Evolutionary conservation across 2,329 filamentous ascomycete species (phyloP).

Genomic region (Aureobasidium subglaciale): DNA sequence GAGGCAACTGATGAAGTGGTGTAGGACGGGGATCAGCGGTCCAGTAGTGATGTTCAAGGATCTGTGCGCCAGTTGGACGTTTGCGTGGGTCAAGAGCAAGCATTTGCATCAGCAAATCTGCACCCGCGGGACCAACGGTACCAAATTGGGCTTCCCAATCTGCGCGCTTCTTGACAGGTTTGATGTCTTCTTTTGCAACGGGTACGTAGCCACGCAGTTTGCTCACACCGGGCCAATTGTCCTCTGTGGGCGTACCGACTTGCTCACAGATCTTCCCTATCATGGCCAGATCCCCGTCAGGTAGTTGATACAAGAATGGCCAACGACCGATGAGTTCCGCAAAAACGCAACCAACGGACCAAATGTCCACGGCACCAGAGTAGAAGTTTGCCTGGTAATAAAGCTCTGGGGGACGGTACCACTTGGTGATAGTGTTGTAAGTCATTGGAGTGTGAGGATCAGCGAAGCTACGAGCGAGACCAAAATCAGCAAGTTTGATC

Average conservation of each 20-base stretch:
- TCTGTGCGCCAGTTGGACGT: conserved; percentile 67
- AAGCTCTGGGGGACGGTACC: conserved; percentile 92
- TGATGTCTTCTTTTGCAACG: conserved; percentile 50
- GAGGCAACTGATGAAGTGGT: conserved; percentile 71
- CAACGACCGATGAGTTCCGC: conserved; percentile 79
- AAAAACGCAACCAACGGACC: conserved; percentile 89
- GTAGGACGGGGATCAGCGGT: conserved; percentile 74
- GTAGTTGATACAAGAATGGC: conserved; percentile 64
- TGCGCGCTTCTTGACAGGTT: conserved; percentile 54
- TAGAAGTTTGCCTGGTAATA: conserved; percentile 88
- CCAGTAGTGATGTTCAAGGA: conserved; percentile 84
- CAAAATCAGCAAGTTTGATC: conserved; percentile 95
- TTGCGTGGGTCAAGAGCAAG: conserved; percentile 80
- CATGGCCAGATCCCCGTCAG: conserved; percentile 79
- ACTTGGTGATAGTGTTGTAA: conserved; percentile 87
- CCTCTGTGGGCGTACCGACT: conserved; percentile 85
- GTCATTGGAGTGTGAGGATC: conserved; percentile 86
- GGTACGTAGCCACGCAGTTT: conserved; percentile 74
- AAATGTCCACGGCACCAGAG: conserved; percentile 83
- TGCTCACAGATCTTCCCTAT: conserved; percentile 75
- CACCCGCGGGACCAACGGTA: conserved; percentile 71
- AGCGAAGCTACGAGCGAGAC: conserved; percentile 80
- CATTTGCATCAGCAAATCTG: conserved; percentile 82
- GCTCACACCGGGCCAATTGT: conserved; percentile 89
- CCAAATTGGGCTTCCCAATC: conserved; percentile 73